Evolutionary conservation across 2,329 filamentous ascomycete genomes (phyloP), one percentile per base, ranked within the genome.

Genomic region (Alternaria brassicicola): DNA sequence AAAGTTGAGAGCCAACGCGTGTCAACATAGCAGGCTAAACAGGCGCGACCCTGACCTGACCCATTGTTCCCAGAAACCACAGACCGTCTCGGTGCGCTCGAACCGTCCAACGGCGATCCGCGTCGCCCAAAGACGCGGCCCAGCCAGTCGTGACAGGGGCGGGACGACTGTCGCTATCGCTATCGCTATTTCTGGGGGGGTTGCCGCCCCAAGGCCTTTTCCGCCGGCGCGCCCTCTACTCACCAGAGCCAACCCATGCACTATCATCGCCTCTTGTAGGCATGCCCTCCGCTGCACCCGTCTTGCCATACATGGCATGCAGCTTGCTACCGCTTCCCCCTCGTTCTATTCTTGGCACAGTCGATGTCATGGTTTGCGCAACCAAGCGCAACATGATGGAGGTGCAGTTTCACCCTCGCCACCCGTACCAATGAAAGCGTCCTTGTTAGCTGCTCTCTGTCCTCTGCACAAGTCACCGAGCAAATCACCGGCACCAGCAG

Each of bases 321-420:
- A 13, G 26, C 43, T 43, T 49, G 31, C 49, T 52, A 57, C 52
- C 59, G 52, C 52, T 26, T 52, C 42, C 39, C 31, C 26, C 35
- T 48, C 19, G 35, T 49, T 52, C 59, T 66, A 61, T 64, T 57
- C 63, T 61, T 63, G 57, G 55, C 61, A 55, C 61, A 52, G 10
- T 38, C 38, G 13, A 31, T 36, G 43, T 35, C 43, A 35, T 33
- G 28, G 43, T 33, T 33, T 46, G 28, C 35, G 23, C 48, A 36
- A 49, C 12, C 46, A 36, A 4, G 23, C 31, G 28, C 35, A 25
- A 13, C 36, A 25, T 51, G 23, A 41, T 51, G 43, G 25, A 50
- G 31, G 33, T 50, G 30, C n/a, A 38, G 28, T 52, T 52, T 51
- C 45, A 46, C 30, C 33, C 28, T 45, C 51, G 45, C 35, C 28